Base-by-base conservation (phyloP, 73 alveolate genomes). In the Breviolum minutum region DNA sequence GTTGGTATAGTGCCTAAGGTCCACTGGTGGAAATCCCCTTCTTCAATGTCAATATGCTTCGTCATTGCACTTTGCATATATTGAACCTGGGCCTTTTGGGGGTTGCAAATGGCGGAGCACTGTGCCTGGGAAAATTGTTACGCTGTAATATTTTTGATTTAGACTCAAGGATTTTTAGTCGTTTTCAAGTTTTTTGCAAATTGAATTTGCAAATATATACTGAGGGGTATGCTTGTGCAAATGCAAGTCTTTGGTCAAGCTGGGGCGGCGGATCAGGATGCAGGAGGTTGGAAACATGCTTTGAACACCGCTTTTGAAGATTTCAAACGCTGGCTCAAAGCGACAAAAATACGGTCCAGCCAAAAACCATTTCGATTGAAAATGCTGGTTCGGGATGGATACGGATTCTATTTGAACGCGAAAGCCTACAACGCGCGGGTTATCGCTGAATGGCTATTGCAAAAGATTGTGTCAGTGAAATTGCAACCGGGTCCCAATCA, bases 1-100 rank as follows among this genome's bases (percentile, higher is more conserved):
- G 9, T 20, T 66, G 76, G 2, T 64, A 16, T 16, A n/a, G 10
- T 30, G 26, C 81, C 12, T 71, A 8, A 81, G 66, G 89, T 69
- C 89, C 89, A 2, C 48, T 81, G 3, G 69, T 81, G 12, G 32
- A 81, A 0, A 7, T 81, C 19, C 60, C 32, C 60, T 81, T 81
- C 60, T 81, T 81, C 69, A 81, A 8, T 32, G 69, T 81, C 30
- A 27, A 30, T 13, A 30, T 40, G 64, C 12, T 81, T 32, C 32
- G 48, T 8, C 89, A 81, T 40, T 81, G 89, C 89, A 81, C 89
- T 26, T 40, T 81, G 69, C 89, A 81, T 40, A 81, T 81, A 10
- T 0, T 81, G 70, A 81, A 81, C 60, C 69, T 81, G 68, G 69
- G 70, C 11, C 24, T 81, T 12, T 32, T 81, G 68, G 89, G 89